Evolutionary conservation across 2,329 filamentous ascomycete genomes (phyloP).

Genomic region (Nothophaeocryptopus gaeumannii): DNA sequence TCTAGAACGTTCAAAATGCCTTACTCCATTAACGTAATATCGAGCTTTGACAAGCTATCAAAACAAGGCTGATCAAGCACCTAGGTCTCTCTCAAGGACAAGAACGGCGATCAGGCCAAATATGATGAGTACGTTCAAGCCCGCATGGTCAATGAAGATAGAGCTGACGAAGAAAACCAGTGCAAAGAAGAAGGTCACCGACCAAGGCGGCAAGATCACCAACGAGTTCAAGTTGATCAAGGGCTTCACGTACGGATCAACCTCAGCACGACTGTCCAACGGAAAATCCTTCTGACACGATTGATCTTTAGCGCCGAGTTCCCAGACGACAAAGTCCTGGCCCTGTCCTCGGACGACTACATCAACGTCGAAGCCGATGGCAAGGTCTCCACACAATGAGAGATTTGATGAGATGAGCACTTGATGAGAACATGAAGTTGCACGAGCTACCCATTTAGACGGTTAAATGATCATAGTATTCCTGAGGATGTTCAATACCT

Average conservation of each 20-base stretch:
- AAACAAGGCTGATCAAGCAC: constrained; percentile 14
- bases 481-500: too few species aligned
- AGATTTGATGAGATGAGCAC: too few species aligned
- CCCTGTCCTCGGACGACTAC: constrained; percentile 66
- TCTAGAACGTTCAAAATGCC: constrained; percentile 16
- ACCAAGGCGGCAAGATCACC: constrained; percentile 78
- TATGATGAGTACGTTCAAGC: constrained; percentile 60
- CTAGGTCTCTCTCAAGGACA: constrained; percentile 75
- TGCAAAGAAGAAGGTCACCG: constrained; percentile 70
- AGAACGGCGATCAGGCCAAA: constrained; percentile 61
- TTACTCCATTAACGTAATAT: constrained; percentile 31
- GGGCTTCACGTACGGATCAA: constrained; percentile 75
- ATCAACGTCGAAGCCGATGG: constrained; percentile 76
- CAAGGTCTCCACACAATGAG: constrained; percentile 66
- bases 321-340: constrained; percentile 62
- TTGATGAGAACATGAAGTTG: too few species aligned
- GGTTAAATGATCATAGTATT: too few species aligned
- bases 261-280: neutral
- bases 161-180: constrained; percentile 44
- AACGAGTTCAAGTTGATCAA: constrained; percentile 86
- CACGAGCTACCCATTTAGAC: too few species aligned
- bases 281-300: neutral
- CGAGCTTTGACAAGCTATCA: constrained; percentile 1
- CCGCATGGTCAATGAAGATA: too few species aligned
- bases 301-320: constrained; percentile 63